These are phyloP conservation scores for Lecanosticta acicola DNA, from an alignment of 2,329 filamentous ascomycete genomes.

Conservation along the genomic window DNA sequence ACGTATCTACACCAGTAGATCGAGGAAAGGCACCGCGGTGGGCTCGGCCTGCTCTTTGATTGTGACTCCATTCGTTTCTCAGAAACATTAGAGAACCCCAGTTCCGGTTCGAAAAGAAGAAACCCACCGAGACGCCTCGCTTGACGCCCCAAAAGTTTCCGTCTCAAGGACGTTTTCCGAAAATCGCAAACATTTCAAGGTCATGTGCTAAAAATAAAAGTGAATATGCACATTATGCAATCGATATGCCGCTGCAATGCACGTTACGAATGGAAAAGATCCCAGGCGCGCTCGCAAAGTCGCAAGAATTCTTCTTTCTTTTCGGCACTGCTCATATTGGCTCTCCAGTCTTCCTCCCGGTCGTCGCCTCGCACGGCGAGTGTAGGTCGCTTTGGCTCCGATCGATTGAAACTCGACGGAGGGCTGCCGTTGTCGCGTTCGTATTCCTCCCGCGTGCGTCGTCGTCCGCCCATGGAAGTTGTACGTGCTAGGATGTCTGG, in stretches of 20 bases:
- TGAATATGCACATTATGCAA: not conserved
- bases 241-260: not conserved
- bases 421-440: slow-evolving; percentile 81
- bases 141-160: not conserved
- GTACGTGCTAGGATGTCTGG: slow-evolving; percentile 28
- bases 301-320: slow-evolving; percentile 92
- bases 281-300: slow-evolving; percentile 87
- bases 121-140: slow-evolving; percentile 1
- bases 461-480: slow-evolving; percentile 57
- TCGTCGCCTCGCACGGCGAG: slow-evolving; percentile 27
- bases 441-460: slow-evolving; percentile 82
- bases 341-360: slow-evolving; percentile 48
- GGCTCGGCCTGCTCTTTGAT: too few species aligned
- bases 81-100: not conserved
- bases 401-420: slow-evolving; percentile 54
- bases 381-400: slow-evolving; percentile 53
- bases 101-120: not conserved
- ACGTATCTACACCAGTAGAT: too few species aligned
- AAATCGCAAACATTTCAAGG: not conserved
- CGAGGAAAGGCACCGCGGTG: too few species aligned
- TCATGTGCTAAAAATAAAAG: slow-evolving; percentile 9
- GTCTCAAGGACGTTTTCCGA: too few species aligned
- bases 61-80: not conserved
- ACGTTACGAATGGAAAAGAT: slow-evolving; percentile 81
- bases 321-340: slow-evolving; percentile 74